These are phyloP conservation scores for Pestalotiopsis fici DNA, from an alignment of 2,329 filamentous ascomycete genomes.

Conservation along the genomic window DNA sequence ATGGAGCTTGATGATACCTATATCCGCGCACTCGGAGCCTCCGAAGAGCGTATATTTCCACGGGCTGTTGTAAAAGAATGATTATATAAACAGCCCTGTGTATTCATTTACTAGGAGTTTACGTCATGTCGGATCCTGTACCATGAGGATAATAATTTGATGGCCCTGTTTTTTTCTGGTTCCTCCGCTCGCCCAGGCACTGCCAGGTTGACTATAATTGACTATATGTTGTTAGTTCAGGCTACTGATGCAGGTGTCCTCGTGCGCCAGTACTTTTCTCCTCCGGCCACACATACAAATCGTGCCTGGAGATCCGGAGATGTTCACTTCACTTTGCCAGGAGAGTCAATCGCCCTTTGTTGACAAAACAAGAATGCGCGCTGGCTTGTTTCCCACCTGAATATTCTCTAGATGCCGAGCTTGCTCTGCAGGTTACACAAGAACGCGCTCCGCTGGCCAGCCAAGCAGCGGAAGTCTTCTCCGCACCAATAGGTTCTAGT, in stretches of 20 bases:
- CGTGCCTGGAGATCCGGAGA: not conserved
- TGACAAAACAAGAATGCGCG: too few species aligned
- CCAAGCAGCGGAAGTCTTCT: too few species aligned
- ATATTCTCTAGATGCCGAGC: too few species aligned
- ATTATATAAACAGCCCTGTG: not conserved
- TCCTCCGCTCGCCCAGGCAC: not conserved
- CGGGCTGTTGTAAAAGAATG: not conserved
- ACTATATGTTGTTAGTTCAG: not conserved
- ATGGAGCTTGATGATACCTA: not conserved
- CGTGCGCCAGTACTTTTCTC: not conserved
- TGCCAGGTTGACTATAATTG: not conserved
- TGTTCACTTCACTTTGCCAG: not conserved
- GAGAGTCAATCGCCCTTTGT: not conserved
- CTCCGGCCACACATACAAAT: not conserved
- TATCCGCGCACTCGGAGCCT: not conserved
- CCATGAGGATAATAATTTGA: not conserved
- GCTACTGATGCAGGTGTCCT: not conserved
- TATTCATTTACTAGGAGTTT: not conserved
- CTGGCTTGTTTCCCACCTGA: too few species aligned
- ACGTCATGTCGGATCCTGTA: not conserved
- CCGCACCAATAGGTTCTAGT: too few species aligned
- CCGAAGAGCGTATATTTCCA: not conserved
- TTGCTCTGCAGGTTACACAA: too few species aligned
- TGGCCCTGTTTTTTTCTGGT: not conserved
- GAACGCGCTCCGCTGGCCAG: too few species aligned